These are phyloP conservation scores for Lactarius deliciosus DNA, from an alignment of 768 basidiomycete genomes.

Conservation along the genomic window DNA sequence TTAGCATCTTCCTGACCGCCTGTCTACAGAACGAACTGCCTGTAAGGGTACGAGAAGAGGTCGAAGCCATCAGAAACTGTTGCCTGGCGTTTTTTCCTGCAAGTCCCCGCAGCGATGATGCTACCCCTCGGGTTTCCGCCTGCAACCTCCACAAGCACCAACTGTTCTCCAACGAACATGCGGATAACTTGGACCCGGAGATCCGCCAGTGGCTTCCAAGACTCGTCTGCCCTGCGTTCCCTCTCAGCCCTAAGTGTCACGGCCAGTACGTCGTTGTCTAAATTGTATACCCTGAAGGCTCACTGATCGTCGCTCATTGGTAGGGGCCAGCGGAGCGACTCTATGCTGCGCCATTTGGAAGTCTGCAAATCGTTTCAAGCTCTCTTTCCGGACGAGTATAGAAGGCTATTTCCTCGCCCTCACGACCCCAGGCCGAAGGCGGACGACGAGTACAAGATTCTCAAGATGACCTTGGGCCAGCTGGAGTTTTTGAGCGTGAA, in stretches of 20 bases:
- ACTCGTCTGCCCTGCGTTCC: conserved; percentile 13
- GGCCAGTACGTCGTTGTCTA: conserved; percentile 3
- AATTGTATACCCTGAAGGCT: no score
- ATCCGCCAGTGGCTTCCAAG: conserved; percentile 23
- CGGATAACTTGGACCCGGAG: conserved; percentile 5
- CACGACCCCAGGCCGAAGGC: not conserved
- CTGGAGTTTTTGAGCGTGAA: not conserved
- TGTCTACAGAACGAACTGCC: conserved; percentile 10
- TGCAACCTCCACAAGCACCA: conserved; percentile 15
- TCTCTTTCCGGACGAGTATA: conserved; percentile 3
- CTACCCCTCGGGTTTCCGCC: not conserved
- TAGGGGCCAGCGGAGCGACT: conserved; percentile 1
- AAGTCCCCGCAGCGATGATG: not conserved
- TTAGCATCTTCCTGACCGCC: not conserved
- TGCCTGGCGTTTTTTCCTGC: not conserved
- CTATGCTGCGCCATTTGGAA: conserved; percentile 9
- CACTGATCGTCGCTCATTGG: not conserved
- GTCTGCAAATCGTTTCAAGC: conserved; percentile 1
- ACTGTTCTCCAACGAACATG: conserved; percentile 17
- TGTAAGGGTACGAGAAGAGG: conserved; percentile 15
- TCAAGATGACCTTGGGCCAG: conserved; percentile 19
- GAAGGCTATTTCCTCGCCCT: not conserved
- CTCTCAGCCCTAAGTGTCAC: conserved; percentile 5
- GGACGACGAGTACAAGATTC: not conserved
- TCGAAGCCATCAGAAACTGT: conserved; percentile 4